Conservation (phyloP, 306 rosid genomes). For the Corylus avellana region DNA sequence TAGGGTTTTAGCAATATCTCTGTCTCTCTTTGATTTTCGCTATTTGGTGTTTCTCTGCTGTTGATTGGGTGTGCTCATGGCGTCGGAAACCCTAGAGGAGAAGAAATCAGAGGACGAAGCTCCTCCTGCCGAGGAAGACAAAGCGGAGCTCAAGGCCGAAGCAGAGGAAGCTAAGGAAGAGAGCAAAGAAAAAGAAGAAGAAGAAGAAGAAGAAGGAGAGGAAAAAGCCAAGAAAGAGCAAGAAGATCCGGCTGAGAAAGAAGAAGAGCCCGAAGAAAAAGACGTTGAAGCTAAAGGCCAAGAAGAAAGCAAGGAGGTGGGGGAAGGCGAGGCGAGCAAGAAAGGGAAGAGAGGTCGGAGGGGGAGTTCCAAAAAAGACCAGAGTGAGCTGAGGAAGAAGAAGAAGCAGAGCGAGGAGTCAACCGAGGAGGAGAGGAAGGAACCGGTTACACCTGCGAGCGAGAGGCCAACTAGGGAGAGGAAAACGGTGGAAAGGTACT, state of each 20-base stretch:
- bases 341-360: conserved; percentile 30
- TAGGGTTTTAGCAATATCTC: conserved; percentile 36
- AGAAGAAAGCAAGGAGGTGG: conserved; percentile 17
- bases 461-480: conserved; percentile 92
- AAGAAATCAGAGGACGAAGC: conserved; percentile 42
- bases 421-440: conserved; percentile 30
- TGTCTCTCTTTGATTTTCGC: background rate
- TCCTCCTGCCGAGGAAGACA: conserved; percentile 31
- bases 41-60: too few species aligned
- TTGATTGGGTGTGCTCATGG: conserved; percentile 42
- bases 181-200: background rate
- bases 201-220: too few species aligned
- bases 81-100: conserved; percentile 72
- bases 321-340: conserved; percentile 27
- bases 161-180: background rate
- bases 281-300: conserved; percentile 3
- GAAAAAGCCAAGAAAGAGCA: background rate
- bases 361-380: conserved; percentile 26
- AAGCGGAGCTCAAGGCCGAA: background rate
- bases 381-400: conserved; percentile 9
- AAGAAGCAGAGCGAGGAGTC: conserved; percentile 32
- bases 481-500: conserved; percentile 78
- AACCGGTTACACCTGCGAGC: conserved; percentile 55
- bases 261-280: conserved; percentile 16
- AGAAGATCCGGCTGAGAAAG: conserved; percentile 8